Base-by-base conservation (phyloP, 495 filamentous ascomycete genomes). In the Hamigera avellanea region DNA sequence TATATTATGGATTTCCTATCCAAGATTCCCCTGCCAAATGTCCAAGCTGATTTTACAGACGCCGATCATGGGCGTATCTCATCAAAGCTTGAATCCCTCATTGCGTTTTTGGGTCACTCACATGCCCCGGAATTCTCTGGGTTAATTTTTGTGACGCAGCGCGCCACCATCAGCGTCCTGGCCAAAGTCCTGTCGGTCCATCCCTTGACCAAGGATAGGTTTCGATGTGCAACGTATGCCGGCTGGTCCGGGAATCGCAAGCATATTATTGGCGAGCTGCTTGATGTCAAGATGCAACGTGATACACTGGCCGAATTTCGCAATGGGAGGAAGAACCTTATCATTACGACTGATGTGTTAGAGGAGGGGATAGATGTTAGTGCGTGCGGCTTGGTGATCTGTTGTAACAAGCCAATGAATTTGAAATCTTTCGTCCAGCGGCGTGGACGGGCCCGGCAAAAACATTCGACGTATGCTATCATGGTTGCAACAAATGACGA, bases 311-410 rank as follows among this genome's bases (percentile, higher is more conserved):
- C 75, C 7, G 65, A 77, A 10, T 88, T 98, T 42, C 73, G 75
- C 13, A 46, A 50, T 2, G 85, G 87, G 7, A 61, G 58, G 3
- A 75, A 74, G 19, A 91, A 95, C 45, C 63, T 98, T 1, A 66
- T 98, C 8, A 59, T 98, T 6, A 73, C 85, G 0, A 95, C 89
- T 0, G 82, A 74, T 46, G 88, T 88, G 0, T 61, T 93, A 0
- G 89, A 96, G 56, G 91, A 98, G 57, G 91, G 89, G 0, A 83
- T 98, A 26, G 89, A 95, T 53, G 70, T 95, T 2, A 79, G 80
- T 7, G 76, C 78, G 6, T 95, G 89, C 53, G 83, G 89, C 46
- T 49, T 86, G 21, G 86, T 95, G 9, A 66, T 95, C n/a, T 91
- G 86, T 49, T 93, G 83, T 48, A 75, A 93, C 41, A 59, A 68